phyloP scores from a whole-genome alignment of 2,329 filamentous ascomycete genomes.

The Elsinoe necatrix region DNA sequence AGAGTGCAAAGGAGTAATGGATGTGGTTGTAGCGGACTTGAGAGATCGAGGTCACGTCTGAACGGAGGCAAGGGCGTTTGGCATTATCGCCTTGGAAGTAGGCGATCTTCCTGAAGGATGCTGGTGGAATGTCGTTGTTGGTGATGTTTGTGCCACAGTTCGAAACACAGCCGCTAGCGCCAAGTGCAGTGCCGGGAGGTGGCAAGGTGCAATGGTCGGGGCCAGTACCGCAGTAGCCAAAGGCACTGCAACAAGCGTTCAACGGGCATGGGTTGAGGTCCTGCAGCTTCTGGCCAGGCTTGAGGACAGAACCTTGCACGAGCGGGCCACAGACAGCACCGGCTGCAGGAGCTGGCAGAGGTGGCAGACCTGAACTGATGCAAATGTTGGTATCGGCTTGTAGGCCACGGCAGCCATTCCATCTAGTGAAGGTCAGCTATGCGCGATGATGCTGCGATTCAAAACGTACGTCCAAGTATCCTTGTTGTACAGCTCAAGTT shows the following conservation, averaged over 20 bases:
- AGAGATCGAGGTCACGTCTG: slow-evolving; percentile 22
- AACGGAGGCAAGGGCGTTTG: slow-evolving; percentile 28
- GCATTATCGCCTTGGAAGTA: slow-evolving; percentile 30
- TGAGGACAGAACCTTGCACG: slow-evolving; percentile 9
- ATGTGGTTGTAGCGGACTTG: slow-evolving; percentile 16
- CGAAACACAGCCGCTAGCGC: slow-evolving; percentile 33
- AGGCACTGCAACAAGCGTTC: slow-evolving; percentile 34
- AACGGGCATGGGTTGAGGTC: slow-evolving; percentile 28
- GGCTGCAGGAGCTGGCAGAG: slow-evolving; percentile 32
- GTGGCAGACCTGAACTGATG: slow-evolving; percentile 33
- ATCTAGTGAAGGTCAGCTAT: slow-evolving; percentile 19
- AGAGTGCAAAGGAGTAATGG: slow-evolving; percentile 33
- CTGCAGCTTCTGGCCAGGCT: slow-evolving; percentile 30
- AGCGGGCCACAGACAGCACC: slow-evolving; percentile 41
- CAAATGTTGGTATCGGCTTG: slow-evolving; percentile 31
- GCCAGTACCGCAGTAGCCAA: slow-evolving; percentile 37
- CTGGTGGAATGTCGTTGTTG: slow-evolving; percentile 18
- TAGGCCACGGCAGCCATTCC: slow-evolving; percentile 32
- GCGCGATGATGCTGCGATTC: not conserved
- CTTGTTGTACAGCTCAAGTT: slow-evolving; percentile 27
- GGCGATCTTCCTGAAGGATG: slow-evolving; percentile 21
- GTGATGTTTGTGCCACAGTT: slow-evolving; percentile 35
- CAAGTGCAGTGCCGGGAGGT: slow-evolving; percentile 30
- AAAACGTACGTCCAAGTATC: slow-evolving; percentile 29
- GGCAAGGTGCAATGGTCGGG: slow-evolving; percentile 38